Evolutionary conservation across 331 rosid genomes (phyloP), one percentile per base, ranked within the genome.

Genomic region (Pyrus hybrid): DNA sequence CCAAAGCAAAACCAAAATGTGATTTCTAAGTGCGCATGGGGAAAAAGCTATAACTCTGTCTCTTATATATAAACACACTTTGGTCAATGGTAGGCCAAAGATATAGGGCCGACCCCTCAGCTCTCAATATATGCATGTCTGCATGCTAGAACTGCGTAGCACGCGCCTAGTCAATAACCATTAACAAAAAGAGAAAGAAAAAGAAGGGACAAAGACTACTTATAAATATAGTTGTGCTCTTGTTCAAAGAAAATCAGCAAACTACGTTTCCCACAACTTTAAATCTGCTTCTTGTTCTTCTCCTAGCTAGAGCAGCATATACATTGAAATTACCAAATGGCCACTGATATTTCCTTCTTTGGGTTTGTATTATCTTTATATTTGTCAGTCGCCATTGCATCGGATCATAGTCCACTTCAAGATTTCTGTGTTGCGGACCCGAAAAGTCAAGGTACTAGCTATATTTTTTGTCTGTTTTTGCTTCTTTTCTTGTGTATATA

Each of bases 381-480:
- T 51, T 28, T 70, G 74, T 70, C 75, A 21, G 29, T 54, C 6
- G 75, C n/a, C 49, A 30, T 23, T 12, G 63, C 75, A n/a, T 54
- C 65, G 13, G 65, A 71, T 54, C 51, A 53, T n/a, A 71, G 65
- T 21, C 64, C 75, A 21, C 75, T 71, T 13, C 75, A 71, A 54
- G 86, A 83, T 72, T 83, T 79, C 64, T 79, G 86, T 18, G 86
- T 79, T 16, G 85, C 81, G 28, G 83, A 84, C 68, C 11, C 75
- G 57, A 65, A 67, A 16, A 60, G 71, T 61, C 29, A 5, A 77
- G 87, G 85, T 84, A 33, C 13, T 25, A 21, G n/a, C 16, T 69
- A 17, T 5, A 69, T 16, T 23, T 25, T 29, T 18, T 13, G 58
- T 45, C 3, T 70, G 10, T 17, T 51, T 28, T 51, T 49, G 18